Conservation (phyloP, 2,329 filamentous ascomycete genomes). For the Verticillium zaregamsianum region DNA sequence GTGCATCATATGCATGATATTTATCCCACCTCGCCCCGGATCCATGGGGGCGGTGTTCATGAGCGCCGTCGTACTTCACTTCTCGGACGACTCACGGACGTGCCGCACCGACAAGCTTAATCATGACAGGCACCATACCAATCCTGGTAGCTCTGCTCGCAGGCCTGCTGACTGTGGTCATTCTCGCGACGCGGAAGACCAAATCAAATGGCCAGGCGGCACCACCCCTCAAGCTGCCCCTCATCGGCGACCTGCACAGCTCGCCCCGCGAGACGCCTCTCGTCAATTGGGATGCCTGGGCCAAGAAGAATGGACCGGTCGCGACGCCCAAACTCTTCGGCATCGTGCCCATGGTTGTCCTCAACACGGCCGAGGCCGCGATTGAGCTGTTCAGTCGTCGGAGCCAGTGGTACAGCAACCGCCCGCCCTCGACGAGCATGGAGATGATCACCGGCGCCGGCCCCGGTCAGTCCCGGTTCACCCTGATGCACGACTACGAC, state of each 20-base stretch:
- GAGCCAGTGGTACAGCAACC: slow-evolving; percentile 16
- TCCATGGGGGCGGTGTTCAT: neutral
- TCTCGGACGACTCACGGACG: neutral
- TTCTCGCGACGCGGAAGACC: neutral
- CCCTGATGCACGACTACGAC: slow-evolving; percentile 27
- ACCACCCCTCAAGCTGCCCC: slow-evolving; percentile 12
- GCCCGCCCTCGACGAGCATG: slow-evolving; percentile 15
- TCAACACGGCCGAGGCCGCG: slow-evolving; percentile 14
- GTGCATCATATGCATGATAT: neutral
- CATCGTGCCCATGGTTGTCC: slow-evolving; percentile 14
- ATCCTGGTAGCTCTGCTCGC: neutral
- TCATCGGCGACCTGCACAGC: slow-evolving; percentile 15
- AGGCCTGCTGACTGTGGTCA: neutral
- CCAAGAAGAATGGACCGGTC: slow-evolving; percentile 11
- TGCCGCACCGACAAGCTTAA: neutral
- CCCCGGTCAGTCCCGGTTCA: slow-evolving; percentile 13
- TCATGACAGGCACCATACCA: neutral
- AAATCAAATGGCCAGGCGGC: neutral
- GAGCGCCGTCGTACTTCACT: neutral
- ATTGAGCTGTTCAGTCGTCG: slow-evolving; percentile 16
- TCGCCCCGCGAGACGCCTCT: slow-evolving; percentile 15
- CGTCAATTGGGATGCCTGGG: slow-evolving; percentile 15
- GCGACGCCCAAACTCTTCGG: slow-evolving; percentile 15
- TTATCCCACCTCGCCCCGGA: neutral
- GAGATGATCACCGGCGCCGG: slow-evolving; percentile 18